phyloP scores from a whole-genome alignment of 805 yeast genomes.

The Candida parachauliodes region DNA sequence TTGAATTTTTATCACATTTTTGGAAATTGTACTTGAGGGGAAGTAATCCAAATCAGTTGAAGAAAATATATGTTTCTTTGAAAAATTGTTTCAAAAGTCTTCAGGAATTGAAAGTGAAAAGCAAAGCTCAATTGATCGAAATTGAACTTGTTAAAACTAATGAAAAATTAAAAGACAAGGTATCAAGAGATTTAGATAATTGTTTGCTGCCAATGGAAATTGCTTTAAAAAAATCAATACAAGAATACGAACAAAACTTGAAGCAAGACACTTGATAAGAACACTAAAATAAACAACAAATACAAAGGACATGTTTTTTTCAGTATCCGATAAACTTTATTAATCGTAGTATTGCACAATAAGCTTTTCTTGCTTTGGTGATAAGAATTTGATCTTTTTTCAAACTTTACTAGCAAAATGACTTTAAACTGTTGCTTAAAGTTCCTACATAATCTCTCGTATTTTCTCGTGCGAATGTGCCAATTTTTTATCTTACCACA shows the following conservation, averaged over 20 bases:
- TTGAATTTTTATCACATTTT: conserved; percentile 41
- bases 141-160: conserved; percentile 24
- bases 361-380: too few species aligned
- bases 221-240: conserved; percentile 31
- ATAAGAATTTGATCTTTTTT: too few species aligned
- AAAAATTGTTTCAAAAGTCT: conserved; percentile 32
- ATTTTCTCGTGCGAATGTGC: too few species aligned
- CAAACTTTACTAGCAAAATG: too few species aligned
- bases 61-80: conserved; percentile 33
- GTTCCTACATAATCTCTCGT: too few species aligned
- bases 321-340: too few species aligned
- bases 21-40: conserved; percentile 38
- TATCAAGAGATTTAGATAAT: conserved; percentile 27
- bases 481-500: too few species aligned
- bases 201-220: conserved; percentile 30
- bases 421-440: too few species aligned
- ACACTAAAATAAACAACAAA: too few species aligned
- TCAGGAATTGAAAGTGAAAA: conserved; percentile 22
- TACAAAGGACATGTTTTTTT: too few species aligned
- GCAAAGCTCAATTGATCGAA: conserved; percentile 16
- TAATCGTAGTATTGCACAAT: too few species aligned
- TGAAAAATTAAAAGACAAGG: conserved; percentile 31
- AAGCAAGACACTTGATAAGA: neutral
- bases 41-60: conserved; percentile 34
- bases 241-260: conserved; percentile 27